These are phyloP conservation scores for Metschnikowia picachoensis DNA, from an alignment of 805 yeast species.

Conservation along the genomic window DNA sequence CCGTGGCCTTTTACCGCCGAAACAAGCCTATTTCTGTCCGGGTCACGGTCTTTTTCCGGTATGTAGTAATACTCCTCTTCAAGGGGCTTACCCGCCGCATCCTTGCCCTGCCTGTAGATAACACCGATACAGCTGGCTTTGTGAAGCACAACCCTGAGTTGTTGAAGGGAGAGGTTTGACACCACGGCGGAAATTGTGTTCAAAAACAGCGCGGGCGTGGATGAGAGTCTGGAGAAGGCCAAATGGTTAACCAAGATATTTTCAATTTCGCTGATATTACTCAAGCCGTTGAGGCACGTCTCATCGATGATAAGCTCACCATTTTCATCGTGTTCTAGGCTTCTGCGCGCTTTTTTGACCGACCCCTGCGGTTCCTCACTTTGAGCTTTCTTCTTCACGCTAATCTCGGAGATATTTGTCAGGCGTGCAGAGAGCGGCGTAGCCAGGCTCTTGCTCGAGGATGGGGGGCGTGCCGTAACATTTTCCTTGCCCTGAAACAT, in stretches of 20 bases:
- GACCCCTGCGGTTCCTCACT: conserved; percentile 32
- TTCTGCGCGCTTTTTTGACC: conserved; percentile 17
- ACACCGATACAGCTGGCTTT: conserved; percentile 70
- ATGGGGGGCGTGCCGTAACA: not conserved
- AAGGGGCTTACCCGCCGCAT: conserved; percentile 91
- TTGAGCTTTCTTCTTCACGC: conserved; percentile 25
- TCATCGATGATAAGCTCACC: conserved; percentile 26
- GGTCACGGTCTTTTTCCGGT: conserved; percentile 75
- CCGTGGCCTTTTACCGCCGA: conserved; percentile 77
- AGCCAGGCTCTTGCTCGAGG: conserved; percentile 10
- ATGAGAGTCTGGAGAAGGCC: conserved; percentile 84
- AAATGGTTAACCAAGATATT: conserved; percentile 76
- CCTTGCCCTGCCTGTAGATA: conserved; percentile 85
- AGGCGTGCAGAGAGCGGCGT: conserved; percentile 29
- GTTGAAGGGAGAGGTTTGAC: conserved; percentile 40
- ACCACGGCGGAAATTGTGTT: conserved; percentile 58
- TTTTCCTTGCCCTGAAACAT: conserved; percentile 4
- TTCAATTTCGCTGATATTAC: conserved; percentile 49
- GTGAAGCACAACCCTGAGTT: conserved; percentile 43
- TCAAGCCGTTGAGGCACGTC: conserved; percentile 25
- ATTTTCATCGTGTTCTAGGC: conserved; percentile 19
- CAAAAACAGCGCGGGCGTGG: conserved; percentile 77
- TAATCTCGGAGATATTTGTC: conserved; percentile 18
- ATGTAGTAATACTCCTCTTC: conserved; percentile 93
- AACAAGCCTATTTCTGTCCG: conserved; percentile 64